Evolutionary conservation across 2,329 filamentous ascomycete species (phyloP).

Genomic region (Penicillium decumbens): DNA sequence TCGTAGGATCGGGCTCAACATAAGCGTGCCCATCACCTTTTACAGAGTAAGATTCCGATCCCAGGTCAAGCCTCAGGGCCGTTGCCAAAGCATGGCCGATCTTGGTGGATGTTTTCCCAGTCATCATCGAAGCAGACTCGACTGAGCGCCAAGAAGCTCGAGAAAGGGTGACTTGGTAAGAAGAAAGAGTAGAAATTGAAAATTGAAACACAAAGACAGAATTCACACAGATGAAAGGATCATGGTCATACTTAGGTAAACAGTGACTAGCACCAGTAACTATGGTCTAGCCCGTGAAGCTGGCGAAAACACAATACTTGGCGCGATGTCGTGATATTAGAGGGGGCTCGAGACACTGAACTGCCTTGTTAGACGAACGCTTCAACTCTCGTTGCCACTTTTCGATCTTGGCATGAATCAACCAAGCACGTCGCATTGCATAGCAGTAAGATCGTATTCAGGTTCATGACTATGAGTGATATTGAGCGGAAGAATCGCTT

Average conservation of each 20-base stretch:
- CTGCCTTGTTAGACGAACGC: neutral
- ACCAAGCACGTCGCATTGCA: too few species aligned
- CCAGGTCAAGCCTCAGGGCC: neutral
- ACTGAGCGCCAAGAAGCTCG: neutral
- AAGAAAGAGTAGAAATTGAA: neutral
- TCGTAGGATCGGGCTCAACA: constrained; percentile 71
- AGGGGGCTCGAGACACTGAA: neutral
- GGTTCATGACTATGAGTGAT: neutral
- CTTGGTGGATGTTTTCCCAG: neutral
- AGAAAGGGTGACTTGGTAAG: neutral
- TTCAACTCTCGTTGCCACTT: neutral
- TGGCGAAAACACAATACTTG: neutral
- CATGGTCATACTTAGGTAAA: neutral
- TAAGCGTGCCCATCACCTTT: constrained; percentile 44
- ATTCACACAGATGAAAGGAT: neutral
- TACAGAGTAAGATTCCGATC: neutral
- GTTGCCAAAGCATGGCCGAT: neutral
- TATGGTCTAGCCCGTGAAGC: neutral
- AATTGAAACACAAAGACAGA: neutral
- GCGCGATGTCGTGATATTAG: neutral
- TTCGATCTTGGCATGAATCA: too few species aligned
- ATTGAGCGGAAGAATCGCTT: neutral
- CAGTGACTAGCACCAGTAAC: too few species aligned
- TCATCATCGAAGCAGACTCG: neutral
- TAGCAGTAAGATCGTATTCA: neutral